These are phyloP conservation scores for Podila minutissima DNA, from an alignment of 192 early-diverging fungal species.

Conservation along the genomic window DNA sequence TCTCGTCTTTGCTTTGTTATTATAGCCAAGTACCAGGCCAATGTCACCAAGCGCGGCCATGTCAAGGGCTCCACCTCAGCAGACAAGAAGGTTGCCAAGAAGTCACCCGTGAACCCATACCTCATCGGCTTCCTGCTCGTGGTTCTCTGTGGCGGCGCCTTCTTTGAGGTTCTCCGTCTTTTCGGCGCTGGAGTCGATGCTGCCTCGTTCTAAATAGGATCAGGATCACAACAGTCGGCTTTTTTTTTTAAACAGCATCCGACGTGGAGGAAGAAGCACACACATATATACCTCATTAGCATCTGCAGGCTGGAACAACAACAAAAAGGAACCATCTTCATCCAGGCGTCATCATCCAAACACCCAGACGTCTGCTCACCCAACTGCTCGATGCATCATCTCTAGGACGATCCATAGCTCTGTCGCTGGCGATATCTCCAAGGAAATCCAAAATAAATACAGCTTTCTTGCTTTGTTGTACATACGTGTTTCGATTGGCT, in stretches of 20 bases:
- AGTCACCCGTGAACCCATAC: slow-evolving; percentile 16
- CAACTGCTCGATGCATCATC: too few species aligned
- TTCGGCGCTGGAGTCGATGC: slow-evolving; percentile 21
- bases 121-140: slow-evolving; percentile 21
- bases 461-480: too few species aligned
- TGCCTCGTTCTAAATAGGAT: neutral
- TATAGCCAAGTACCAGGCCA: slow-evolving; percentile 45
- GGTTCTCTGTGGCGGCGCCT: slow-evolving; percentile 30
- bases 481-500: too few species aligned
- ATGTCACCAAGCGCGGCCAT: slow-evolving; percentile 40
- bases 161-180: slow-evolving; percentile 34
- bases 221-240: neutral
- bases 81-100: slow-evolving; percentile 15
- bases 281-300: neutral
- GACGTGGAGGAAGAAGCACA: neutral
- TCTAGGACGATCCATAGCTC: too few species aligned
- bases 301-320: too few species aligned
- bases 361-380: too few species aligned
- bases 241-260: neutral
- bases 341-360: too few species aligned
- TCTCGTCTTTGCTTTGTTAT: neutral
- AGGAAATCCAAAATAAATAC: too few species aligned
- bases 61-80: slow-evolving; percentile 6
- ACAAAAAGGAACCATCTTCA: too few species aligned
- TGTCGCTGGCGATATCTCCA: too few species aligned